Evolutionary conservation across 2,329 filamentous ascomycete species (phyloP).

Genomic region (Herpotrichia juniperi): DNA sequence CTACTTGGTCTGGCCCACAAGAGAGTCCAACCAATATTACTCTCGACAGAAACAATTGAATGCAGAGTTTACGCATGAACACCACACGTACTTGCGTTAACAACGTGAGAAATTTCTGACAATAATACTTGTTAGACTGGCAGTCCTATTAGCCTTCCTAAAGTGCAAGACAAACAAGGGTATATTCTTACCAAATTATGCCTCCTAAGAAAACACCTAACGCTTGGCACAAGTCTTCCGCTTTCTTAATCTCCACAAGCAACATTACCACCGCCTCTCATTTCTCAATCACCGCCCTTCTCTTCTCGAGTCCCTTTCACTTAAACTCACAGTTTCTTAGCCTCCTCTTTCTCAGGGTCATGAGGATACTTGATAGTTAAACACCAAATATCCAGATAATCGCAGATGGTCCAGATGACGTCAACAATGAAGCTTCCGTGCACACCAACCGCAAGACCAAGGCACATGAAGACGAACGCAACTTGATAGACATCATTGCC

Average conservation of each 20-base stretch:
- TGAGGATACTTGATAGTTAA: slow-evolving; percentile 90
- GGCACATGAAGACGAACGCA: slow-evolving; percentile 85
- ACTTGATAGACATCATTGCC: slow-evolving; percentile 80
- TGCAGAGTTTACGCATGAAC: too few species aligned
- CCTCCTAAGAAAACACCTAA: neutral
- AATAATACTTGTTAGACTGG: too few species aligned
- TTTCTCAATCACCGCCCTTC: neutral
- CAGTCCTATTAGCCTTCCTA: too few species aligned
- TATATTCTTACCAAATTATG: neutral
- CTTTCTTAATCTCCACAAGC: too few species aligned
- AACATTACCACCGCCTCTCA: too few species aligned
- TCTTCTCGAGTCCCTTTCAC: neutral
- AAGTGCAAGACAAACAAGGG: too few species aligned
- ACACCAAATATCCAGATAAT: slow-evolving; percentile 98
- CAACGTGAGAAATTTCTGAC: too few species aligned
- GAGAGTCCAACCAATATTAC: too few species aligned
- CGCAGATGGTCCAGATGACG: slow-evolving; percentile 96
- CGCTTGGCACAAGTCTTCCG: too few species aligned
- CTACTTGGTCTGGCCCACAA: too few species aligned
- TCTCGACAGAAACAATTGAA: too few species aligned
- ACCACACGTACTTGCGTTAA: too few species aligned
- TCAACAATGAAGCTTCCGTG: slow-evolving; percentile 98
- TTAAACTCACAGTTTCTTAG: slow-evolving; percentile 13
- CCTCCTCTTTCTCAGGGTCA: slow-evolving; percentile 45
- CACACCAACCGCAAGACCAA: slow-evolving; percentile 85